phyloP scores from a whole-genome alignment of 163 green algal species.

The Trebouxia gelatinosa region DNA sequence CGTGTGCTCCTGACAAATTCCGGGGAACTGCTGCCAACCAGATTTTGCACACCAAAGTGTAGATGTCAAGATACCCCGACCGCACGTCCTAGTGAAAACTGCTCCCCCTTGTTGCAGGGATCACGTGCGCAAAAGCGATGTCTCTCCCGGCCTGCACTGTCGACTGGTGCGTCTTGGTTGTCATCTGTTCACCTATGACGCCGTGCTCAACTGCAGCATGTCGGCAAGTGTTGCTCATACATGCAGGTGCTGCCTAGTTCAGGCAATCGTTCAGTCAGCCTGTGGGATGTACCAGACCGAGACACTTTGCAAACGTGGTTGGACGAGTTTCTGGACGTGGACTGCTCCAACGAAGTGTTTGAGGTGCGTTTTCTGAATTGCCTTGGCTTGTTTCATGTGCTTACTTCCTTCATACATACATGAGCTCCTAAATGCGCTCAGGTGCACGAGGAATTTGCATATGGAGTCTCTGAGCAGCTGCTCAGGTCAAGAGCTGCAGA shows the following conservation, averaged over 20 bases:
- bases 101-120: constrained; percentile 26
- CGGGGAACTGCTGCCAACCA: too few relatives aligned
- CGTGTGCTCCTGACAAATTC: too few relatives aligned
- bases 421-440: neutral
- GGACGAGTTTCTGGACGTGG: constrained; percentile 41
- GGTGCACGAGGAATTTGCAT: constrained; percentile 38
- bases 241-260: constrained; percentile 30
- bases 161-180: constrained; percentile 36
- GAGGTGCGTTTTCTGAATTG: constrained; percentile 30
- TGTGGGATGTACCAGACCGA: constrained; percentile 35
- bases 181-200: too few relatives aligned
- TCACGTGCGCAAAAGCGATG: constrained; percentile 30
- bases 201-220: too few relatives aligned
- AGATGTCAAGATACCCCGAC: too few relatives aligned
- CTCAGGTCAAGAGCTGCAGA: constrained; percentile 25
- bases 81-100: too few relatives aligned
- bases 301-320: constrained; percentile 36
- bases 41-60: too few relatives aligned
- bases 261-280: constrained; percentile 9
- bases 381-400: neutral
- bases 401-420: neutral
- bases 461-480: constrained; percentile 31
- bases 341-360: constrained; percentile 40
- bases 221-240: too few relatives aligned
- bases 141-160: constrained; percentile 33